Conservation (phyloP, 352 stramenopile genomes). For the Globisporangium radiosum region DNA sequence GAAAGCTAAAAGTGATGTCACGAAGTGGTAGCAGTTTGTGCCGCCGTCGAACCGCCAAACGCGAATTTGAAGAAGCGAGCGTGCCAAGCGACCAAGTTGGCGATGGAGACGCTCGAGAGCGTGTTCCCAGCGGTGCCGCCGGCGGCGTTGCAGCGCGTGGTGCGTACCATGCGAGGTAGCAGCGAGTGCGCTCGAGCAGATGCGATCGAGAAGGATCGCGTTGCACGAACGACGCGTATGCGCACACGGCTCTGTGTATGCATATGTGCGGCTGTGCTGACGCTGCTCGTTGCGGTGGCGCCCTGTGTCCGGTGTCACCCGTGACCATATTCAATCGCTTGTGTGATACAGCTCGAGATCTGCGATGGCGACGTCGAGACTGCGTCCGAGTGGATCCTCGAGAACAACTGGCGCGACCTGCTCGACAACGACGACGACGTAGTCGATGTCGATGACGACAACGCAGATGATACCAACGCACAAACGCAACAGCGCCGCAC, state of each 20-base stretch:
- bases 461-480: too few species aligned
- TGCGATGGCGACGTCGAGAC: constrained; percentile 44
- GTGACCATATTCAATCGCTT: background rate
- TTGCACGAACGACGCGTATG: too few species aligned
- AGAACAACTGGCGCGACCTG: constrained; percentile 56
- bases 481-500: too few species aligned
- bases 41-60: too few species aligned
- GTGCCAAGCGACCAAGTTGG: background rate
- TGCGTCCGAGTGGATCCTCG: constrained; percentile 48
- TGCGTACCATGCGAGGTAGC: constrained; percentile 12
- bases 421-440: constrained; percentile 10
- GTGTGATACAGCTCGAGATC: constrained; percentile 32
- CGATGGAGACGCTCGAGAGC: background rate
- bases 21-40: too few species aligned
- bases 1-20: too few species aligned
- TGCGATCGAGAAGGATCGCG: too few species aligned
- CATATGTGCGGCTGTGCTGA: background rate
- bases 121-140: constrained; percentile 38
- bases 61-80: too few species aligned
- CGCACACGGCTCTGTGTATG: background rate
- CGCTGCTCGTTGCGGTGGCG: background rate
- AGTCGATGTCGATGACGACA: background rate
- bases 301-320: background rate
- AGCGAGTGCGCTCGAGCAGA: too few species aligned
- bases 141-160: constrained; percentile 28